A percentile compares a stretch with the other conserved stretches of the same genome.
Conservation (phyloP, 805 yeast species). For the Kodamaea kakaduensis region DNA sequence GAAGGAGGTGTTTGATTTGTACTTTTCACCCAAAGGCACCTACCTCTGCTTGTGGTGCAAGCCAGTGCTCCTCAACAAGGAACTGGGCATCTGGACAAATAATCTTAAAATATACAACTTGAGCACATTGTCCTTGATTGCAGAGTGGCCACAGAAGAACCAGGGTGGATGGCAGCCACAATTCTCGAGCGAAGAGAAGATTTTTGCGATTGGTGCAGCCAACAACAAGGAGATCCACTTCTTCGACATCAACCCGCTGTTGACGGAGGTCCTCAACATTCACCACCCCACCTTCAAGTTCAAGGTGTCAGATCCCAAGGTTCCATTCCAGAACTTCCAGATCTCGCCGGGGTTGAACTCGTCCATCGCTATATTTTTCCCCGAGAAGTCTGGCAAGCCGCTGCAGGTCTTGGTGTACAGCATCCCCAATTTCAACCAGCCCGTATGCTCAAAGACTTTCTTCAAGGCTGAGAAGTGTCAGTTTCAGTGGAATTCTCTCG, state of each 20-base stretch:
- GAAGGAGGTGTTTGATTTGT: slow-evolving; percentile 71
- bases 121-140: slow-evolving; percentile 42
- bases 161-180: slow-evolving; percentile 94
- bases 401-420: slow-evolving; percentile 83
- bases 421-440: slow-evolving; percentile 68
- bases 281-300: slow-evolving; percentile 57
- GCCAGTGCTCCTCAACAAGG: slow-evolving; percentile 62
- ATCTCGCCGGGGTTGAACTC: slow-evolving; percentile 88
- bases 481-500: slow-evolving; percentile 89
- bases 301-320: slow-evolving; percentile 49
- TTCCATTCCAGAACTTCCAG: slow-evolving; percentile 51
- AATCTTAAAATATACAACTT: slow-evolving; percentile 78
- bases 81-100: slow-evolving; percentile 67
- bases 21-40: slow-evolving; percentile 85
- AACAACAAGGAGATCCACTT: slow-evolving; percentile 65
- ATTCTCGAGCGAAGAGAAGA: slow-evolving; percentile 75
- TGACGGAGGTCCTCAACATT: slow-evolving; percentile 27
- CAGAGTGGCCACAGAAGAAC: slow-evolving; percentile 68
- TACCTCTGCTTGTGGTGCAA: slow-evolving; percentile 87
- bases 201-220: slow-evolving; percentile 53
- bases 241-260: slow-evolving; percentile 43
- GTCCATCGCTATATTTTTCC: slow-evolving; percentile 83
- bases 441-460: slow-evolving; percentile 80
- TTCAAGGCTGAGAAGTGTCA: slow-evolving; percentile 95
- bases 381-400: slow-evolving; percentile 84